A percentile compares a stretch with the other conserved stretches of the same genome.
These are phyloP conservation scores for Rhynchospora tenuis DNA, from an alignment of 176 grass and related monocot species.

Conservation along the genomic window DNA sequence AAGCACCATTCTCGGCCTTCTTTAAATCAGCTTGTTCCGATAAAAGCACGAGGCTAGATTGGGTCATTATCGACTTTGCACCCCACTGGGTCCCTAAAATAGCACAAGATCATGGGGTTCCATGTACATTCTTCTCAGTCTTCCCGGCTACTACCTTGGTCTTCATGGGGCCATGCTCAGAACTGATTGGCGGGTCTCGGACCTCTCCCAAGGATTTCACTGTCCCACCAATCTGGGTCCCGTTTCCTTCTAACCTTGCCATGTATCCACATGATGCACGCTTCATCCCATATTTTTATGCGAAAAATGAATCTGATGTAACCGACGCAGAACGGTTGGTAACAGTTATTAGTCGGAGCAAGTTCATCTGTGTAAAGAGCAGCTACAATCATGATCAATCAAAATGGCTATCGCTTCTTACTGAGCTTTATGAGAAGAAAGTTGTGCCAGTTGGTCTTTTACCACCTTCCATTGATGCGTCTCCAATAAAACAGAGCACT, in stretches of 20 bases:
- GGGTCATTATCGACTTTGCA: slow-evolving; percentile 39
- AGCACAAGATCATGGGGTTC: slow-evolving; percentile 21
- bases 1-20: not conserved
- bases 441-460: slow-evolving; percentile 18
- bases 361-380: not conserved
- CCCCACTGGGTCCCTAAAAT: slow-evolving; percentile 33
- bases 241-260: not conserved
- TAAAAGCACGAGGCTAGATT: slow-evolving; percentile 20
- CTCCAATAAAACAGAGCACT: not conserved
- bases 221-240: slow-evolving; percentile 10
- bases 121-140: slow-evolving; percentile 20
- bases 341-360: not conserved
- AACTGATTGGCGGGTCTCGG: too few relatives aligned
- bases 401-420: not conserved
- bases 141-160: not conserved
- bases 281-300: too few relatives aligned
- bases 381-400: not conserved
- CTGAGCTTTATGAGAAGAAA: not conserved
- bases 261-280: not conserved
- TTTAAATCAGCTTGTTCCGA: not conserved
- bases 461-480: not conserved
- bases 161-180: slow-evolving; percentile 11
- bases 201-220: slow-evolving; percentile 2
- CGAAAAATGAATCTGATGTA: not conserved
- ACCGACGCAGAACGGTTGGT: not conserved